A percentile compares a stretch with the other conserved stretches of the same genome.
Evolutionary conservation across 495 filamentous ascomycete species (phyloP).

Genomic region (Aspergillus biplanus): DNA sequence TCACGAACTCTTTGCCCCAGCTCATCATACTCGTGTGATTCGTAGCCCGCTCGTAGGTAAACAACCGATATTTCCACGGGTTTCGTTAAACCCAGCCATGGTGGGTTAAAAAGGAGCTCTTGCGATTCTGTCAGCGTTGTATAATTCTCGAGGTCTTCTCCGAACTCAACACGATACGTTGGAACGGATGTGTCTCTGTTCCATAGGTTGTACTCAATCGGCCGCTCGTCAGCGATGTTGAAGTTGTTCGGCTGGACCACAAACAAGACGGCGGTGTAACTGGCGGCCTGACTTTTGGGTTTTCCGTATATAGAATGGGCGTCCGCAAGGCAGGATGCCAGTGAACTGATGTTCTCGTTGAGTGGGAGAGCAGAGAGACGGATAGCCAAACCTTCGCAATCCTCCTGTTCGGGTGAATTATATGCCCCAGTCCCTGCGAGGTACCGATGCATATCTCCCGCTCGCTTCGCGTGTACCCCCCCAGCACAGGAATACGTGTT

Average conservation of each 20-base stretch:
- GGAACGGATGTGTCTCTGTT: constrained; percentile 55
- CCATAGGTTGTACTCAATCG: constrained; percentile 46
- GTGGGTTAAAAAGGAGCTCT: constrained; percentile 72
- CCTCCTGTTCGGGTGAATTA: neutral
- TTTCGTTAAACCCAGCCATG: constrained; percentile 50
- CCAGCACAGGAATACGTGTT: constrained; percentile 89
- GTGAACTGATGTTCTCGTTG: constrained; percentile 61
- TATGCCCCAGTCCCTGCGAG: constrained; percentile 32
- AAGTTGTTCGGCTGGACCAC: constrained; percentile 78
- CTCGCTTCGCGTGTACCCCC: constrained; percentile 60
- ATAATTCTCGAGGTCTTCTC: constrained; percentile 57
- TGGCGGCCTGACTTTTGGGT: constrained; percentile 32
- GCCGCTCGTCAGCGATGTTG: constrained; percentile 82
- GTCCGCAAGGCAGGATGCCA: constrained; percentile 64
- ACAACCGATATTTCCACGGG: constrained; percentile 73
- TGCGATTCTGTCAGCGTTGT: constrained; percentile 62
- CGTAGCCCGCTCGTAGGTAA: constrained; percentile 86
- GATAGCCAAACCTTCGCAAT: constrained; percentile 21
- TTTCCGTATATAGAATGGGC: constrained; percentile 69
- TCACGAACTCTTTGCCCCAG: constrained; percentile 66
- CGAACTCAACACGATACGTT: constrained; percentile 62
- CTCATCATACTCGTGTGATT: constrained; percentile 68
- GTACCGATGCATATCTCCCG: constrained; percentile 66
- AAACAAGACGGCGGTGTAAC: constrained; percentile 64
- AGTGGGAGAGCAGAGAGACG: constrained; percentile 55